These are phyloP conservation scores for Fusarium sp. DNA, from an alignment of 2,329 filamentous ascomycete species.

Conservation along the genomic window DNA sequence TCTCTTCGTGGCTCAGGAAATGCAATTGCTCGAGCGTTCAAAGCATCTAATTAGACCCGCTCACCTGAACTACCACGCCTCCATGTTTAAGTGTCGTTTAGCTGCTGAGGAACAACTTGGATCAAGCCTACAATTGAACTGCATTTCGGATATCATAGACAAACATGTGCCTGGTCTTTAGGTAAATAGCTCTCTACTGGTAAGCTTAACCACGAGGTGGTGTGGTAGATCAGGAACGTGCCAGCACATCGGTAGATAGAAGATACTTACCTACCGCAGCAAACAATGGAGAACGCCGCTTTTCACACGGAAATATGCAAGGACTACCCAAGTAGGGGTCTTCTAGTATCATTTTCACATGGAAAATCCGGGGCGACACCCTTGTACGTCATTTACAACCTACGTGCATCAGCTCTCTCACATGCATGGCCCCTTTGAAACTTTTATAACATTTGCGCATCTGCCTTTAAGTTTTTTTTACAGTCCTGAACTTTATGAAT, in stretches of 20 bases:
- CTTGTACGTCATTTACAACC: slow-evolving; percentile 45
- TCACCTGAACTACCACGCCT: neutral
- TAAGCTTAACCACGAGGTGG: neutral
- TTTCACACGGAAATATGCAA: slow-evolving; percentile 42
- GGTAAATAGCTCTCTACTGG: neutral
- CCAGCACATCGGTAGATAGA: neutral
- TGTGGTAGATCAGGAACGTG: slow-evolving; percentile 26
- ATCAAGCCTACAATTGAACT: neutral
- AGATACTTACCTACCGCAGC: neutral
- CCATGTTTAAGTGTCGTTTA: neutral
- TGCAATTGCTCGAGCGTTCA: neutral
- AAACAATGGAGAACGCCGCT: slow-evolving; percentile 13
- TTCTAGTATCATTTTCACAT: slow-evolving; percentile 43
- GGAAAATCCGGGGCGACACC: slow-evolving; percentile 53
- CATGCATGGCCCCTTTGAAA: slow-evolving; percentile 21
- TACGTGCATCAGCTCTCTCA: slow-evolving; percentile 31
- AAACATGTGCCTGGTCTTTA: neutral
- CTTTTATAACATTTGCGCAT: slow-evolving; percentile 4
- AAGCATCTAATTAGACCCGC: neutral
- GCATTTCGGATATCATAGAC: neutral
- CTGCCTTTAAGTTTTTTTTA: neutral
- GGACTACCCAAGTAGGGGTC: slow-evolving; percentile 43
- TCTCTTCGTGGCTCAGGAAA: neutral
- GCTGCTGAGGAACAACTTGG: neutral
- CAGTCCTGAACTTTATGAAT: neutral